Evolutionary conservation across 2,329 filamentous ascomycete genomes (phyloP).

Genomic region (Alternaria ethzedia): DNA sequence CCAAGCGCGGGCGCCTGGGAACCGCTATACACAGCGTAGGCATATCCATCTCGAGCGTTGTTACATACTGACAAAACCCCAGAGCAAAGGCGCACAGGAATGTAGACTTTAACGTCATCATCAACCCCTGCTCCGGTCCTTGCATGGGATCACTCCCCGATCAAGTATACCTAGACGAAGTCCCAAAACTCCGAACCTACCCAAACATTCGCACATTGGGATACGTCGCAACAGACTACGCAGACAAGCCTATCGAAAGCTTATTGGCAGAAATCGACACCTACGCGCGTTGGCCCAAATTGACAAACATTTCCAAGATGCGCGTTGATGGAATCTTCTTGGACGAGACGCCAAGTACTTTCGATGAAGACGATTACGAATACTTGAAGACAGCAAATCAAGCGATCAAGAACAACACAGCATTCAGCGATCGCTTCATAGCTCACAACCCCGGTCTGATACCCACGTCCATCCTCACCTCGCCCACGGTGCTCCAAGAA

Average conservation of each 20-base stretch:
- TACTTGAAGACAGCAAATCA: conserved; percentile 32
- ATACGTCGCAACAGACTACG: conserved; percentile 61
- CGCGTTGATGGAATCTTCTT: conserved; percentile 60
- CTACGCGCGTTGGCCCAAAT: conserved; percentile 56
- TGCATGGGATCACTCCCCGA: conserved; percentile 37
- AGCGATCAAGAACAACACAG: conserved; percentile 25
- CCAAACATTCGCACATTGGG: conserved; percentile 59
- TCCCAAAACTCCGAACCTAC: conserved; percentile 50
- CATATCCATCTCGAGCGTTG: no score
- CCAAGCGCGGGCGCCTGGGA: conserved; percentile 57
- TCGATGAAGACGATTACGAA: conserved; percentile 20
- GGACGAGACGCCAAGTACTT: conserved; percentile 56
- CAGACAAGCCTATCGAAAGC: conserved; percentile 33
- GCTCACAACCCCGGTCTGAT: conserved; percentile 41
- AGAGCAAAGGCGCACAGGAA: conserved; percentile 45
- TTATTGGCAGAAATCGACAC: conserved; percentile 53
- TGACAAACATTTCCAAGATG: conserved; percentile 46
- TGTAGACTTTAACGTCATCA: conserved; percentile 59
- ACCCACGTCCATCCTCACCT: conserved; percentile 22
- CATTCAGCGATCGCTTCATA: conserved; percentile 34
- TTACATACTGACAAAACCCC: neutral
- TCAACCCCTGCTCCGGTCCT: conserved; percentile 56
- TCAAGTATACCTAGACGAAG: conserved; percentile 44
- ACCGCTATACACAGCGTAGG: conserved; percentile 55
- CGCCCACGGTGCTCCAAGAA: conserved; percentile 17